Base-by-base conservation (phyloP, 139 green algal genomes). In the Chlorella sorokiniana region DNA sequence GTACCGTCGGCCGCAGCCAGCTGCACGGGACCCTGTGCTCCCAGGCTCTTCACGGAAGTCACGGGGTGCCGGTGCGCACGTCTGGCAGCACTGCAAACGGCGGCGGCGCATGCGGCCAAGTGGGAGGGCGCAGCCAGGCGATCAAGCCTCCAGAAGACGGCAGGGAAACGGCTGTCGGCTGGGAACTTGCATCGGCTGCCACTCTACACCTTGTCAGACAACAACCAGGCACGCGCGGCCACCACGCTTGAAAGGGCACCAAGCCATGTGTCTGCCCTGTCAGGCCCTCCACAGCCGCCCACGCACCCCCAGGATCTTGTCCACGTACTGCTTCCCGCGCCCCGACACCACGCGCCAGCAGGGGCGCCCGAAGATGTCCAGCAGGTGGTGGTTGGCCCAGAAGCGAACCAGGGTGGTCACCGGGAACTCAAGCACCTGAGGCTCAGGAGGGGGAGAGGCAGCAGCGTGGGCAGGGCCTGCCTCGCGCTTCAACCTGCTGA, bases 341-440 rank as follows among this genome's bases (percentile, higher is more conserved):
- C 89, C 93, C 69, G 91, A 93, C 20, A 98, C 93, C 7, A 98
- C 95, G 22, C 95, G 88, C 95, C 95, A 98, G 35, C 93, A 67
- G 1, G 95, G 95, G 29, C 95, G 90, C 78, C 97, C 89, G 48
- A 91, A 87, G 56, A 97, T 31, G 83, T 98, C 92, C 48, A 99
- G 90, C 82, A 99, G 91, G 89, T 99, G 96, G 88, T 99, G 96
- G 88, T 99, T 99, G 7, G 90, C 85, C 94, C 96, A 98, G 85
- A 99, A 99, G 25, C 90, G 90, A 0, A 99, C 81, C 56, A 99
- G 90, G 85, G 94, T 94, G 31, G 73, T 48, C 14, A 98, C 86
- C 0, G 95, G 97, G 84, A 97, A 98, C 38, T 73, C 62, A 45
- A 98, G 70, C 56, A 97, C 95, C 88, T 94, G 88, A 40, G 20